Conservation (phyloP, 2,329 filamentous ascomycete species). For the Penicillium polonicum region DNA sequence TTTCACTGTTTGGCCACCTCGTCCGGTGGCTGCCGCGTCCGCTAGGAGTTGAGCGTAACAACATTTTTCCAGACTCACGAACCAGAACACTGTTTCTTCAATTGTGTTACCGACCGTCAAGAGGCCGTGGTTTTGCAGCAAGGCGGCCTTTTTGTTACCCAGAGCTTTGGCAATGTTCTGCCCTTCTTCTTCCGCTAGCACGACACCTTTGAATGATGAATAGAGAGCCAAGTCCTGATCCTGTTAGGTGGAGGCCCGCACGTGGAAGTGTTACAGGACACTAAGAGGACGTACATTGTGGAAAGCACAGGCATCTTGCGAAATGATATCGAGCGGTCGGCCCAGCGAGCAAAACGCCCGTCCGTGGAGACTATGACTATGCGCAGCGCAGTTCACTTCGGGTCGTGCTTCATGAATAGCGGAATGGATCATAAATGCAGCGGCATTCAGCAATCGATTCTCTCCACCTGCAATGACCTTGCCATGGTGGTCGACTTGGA, state of each 20-base stretch:
- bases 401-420: slow-evolving; percentile 57
- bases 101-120: slow-evolving; percentile 52
- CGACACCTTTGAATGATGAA: slow-evolving; percentile 54
- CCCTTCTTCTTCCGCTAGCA: slow-evolving; percentile 55
- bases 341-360: slow-evolving; percentile 45
- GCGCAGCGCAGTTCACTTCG: slow-evolving; percentile 55
- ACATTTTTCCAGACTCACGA: slow-evolving; percentile 54
- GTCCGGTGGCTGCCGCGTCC: slow-evolving; percentile 54
- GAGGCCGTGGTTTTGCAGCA: slow-evolving; percentile 56
- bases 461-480: slow-evolving; percentile 62
- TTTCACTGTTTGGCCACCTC: slow-evolving; percentile 64
- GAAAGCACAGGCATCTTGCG: slow-evolving; percentile 48
- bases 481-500: slow-evolving; percentile 62
- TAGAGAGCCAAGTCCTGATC: slow-evolving; percentile 52
- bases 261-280: neutral
- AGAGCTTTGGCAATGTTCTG: slow-evolving; percentile 51
- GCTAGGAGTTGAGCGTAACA: slow-evolving; percentile 55
- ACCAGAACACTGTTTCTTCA: slow-evolving; percentile 56
- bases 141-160: slow-evolving; percentile 51
- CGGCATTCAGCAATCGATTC: slow-evolving; percentile 47
- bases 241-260: neutral
- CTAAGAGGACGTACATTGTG: slow-evolving; percentile 35
- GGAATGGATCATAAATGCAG: slow-evolving; percentile 53
- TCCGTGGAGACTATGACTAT: slow-evolving; percentile 57
- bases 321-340: slow-evolving; percentile 45